Conservation (phyloP, 139 green algal genomes). For the Closterium sp. region DNA sequence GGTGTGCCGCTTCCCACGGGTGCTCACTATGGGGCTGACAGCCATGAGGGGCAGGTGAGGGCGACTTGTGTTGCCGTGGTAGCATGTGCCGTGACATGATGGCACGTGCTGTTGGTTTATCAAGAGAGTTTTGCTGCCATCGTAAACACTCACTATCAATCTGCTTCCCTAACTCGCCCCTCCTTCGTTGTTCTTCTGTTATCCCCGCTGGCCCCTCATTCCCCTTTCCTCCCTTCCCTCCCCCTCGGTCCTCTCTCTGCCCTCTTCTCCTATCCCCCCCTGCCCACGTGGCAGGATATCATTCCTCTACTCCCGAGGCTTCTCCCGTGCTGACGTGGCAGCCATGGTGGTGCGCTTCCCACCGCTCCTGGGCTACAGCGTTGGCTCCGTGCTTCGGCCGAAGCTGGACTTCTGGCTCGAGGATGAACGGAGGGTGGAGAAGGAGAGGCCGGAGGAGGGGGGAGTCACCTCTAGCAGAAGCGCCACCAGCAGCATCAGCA, state of each 20-base stretch:
- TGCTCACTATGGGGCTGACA: too few relatives aligned
- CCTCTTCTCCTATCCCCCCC: background rate
- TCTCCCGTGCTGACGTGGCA: constrained; percentile 1
- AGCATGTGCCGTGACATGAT: too few relatives aligned
- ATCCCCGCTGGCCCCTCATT: background rate
- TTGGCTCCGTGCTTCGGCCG: background rate
- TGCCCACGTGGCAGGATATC: background rate
- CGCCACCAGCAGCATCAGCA: background rate
- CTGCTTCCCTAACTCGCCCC: too few relatives aligned
- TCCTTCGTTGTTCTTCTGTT: background rate
- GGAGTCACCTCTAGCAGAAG: background rate
- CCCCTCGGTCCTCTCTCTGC: background rate
- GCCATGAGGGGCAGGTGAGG: background rate
- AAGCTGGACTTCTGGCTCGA: constrained; percentile 2
- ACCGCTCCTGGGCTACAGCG: constrained; percentile 1
- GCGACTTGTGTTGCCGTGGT: too few relatives aligned
- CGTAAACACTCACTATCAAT: too few relatives aligned
- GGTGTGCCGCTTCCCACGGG: too few relatives aligned
- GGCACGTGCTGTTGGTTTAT: too few relatives aligned
- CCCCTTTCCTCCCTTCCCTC: background rate
- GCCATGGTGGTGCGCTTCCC: background rate
- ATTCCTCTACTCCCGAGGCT: background rate
- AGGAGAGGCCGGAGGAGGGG: background rate
- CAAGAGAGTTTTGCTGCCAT: too few relatives aligned
- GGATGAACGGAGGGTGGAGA: background rate